Evolutionary conservation across 2,329 filamentous ascomycete species (phyloP).

Genomic region (Talaromyces piceae): DNA sequence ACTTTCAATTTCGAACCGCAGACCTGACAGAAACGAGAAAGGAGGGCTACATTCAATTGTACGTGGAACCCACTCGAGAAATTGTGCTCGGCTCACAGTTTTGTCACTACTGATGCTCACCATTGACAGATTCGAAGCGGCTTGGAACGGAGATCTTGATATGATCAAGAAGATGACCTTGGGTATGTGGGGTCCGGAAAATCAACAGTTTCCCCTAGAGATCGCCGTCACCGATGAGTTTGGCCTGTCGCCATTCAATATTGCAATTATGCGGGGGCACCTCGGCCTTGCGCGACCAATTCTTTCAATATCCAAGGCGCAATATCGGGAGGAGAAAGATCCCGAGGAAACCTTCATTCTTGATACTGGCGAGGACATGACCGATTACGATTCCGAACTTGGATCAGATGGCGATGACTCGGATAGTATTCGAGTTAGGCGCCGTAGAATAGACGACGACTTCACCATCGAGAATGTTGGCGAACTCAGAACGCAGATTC

Average conservation of each 20-base stretch:
- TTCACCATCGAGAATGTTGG: slow-evolving; percentile 74
- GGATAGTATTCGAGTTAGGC: slow-evolving; percentile 22
- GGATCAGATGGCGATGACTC: slow-evolving; percentile 18
- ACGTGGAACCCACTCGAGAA: slow-evolving; percentile 26
- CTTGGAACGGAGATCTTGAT: slow-evolving; percentile 61
- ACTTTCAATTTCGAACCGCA: slow-evolving; percentile 44
- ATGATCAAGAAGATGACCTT: slow-evolving; percentile 43
- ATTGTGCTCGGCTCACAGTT: background rate
- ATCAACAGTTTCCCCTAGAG: slow-evolving; percentile 53
- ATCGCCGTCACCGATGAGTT: slow-evolving; percentile 52
- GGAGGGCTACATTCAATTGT: slow-evolving; percentile 57
- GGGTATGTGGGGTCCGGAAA: slow-evolving; percentile 33
- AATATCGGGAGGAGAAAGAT: slow-evolving; percentile 46
- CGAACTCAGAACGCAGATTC: slow-evolving; percentile 59
- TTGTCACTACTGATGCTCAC: background rate
- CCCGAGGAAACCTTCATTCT: background rate
- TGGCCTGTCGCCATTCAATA: slow-evolving; percentile 54
- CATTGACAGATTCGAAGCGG: slow-evolving; percentile 50
- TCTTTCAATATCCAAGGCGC: slow-evolving; percentile 61
- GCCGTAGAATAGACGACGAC: slow-evolving; percentile 55
- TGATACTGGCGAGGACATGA: slow-evolving; percentile 30
- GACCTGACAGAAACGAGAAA: slow-evolving; percentile 48
- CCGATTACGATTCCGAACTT: slow-evolving; percentile 31
- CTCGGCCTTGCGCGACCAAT: slow-evolving; percentile 56
- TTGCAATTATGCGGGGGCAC: slow-evolving; percentile 62